phyloP scores from a whole-genome alignment of 2,329 filamentous ascomycete genomes.

The Colletotrichum sp. region DNA sequence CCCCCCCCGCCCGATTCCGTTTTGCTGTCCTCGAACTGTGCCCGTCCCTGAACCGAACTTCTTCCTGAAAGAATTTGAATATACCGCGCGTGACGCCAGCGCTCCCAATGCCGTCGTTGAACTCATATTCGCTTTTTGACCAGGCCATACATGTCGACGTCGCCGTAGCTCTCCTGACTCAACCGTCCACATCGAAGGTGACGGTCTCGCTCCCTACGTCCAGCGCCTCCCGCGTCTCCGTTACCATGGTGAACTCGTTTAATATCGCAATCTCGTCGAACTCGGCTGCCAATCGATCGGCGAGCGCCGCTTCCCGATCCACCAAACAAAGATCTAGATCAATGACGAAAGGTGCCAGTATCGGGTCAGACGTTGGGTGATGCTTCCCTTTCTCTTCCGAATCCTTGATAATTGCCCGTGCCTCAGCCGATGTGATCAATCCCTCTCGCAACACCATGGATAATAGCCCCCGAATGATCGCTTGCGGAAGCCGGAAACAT shows the following conservation, averaged over 20 bases:
- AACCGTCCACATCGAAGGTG: not conserved
- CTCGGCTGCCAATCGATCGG: not conserved
- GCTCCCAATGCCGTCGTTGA: not conserved
- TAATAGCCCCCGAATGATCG: not conserved
- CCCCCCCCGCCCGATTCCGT: not conserved
- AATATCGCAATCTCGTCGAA: constrained; percentile 11
- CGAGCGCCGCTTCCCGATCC: not conserved
- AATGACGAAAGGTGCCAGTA: not conserved
- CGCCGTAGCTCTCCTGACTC: not conserved
- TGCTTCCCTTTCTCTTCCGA: not conserved
- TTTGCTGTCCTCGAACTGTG: not conserved
- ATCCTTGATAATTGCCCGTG: not conserved
- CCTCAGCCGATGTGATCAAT: not conserved
- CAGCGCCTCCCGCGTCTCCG: not conserved
- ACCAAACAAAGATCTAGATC: not conserved
- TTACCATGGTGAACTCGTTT: not conserved
- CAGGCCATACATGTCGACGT: not conserved
- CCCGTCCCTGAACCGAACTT: not conserved
- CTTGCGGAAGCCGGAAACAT: not conserved
- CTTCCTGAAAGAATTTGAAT: not conserved
- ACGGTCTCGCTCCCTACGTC: not conserved
- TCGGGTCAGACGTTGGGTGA: not conserved
- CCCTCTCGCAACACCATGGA: constrained; percentile 3
- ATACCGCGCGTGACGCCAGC: not conserved
- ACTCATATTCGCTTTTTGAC: not conserved